A percentile compares a stretch with the other conserved stretches of the same genome.
Evolutionary conservation across 768 basidiomycete species (phyloP).

Genomic region (Tulasnella sp.): DNA sequence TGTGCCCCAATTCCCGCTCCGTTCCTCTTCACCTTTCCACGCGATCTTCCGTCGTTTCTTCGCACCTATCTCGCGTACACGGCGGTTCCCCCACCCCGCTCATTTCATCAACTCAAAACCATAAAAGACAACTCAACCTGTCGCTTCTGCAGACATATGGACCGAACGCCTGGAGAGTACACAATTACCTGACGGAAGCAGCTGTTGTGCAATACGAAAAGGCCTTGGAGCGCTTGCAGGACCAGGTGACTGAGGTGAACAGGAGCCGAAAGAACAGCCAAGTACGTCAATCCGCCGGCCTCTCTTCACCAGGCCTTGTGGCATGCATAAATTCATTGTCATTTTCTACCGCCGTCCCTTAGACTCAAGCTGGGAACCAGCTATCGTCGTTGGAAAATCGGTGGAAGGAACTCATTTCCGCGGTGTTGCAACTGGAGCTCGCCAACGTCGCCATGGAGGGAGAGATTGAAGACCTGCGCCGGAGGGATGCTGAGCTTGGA

Average conservation of each 20-base stretch:
- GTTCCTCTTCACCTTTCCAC: slow-evolving; percentile 9
- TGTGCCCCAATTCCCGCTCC: slow-evolving; percentile 8
- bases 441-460: slow-evolving; percentile 85
- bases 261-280: slow-evolving; percentile 82
- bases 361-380: slow-evolving; percentile 78
- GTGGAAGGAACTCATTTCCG: slow-evolving; percentile 92
- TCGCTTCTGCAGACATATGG: slow-evolving; percentile 81
- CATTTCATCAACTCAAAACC: slow-evolving; percentile 15
- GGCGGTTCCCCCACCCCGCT: slow-evolving; percentile 19
- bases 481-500: slow-evolving; percentile 33
- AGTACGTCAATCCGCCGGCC: slow-evolving; percentile 44
- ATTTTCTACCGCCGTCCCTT: slow-evolving; percentile 8
- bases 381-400: slow-evolving; percentile 75
- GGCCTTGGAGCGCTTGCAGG: slow-evolving; percentile 70
- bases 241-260: slow-evolving; percentile 80
- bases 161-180: slow-evolving; percentile 85
- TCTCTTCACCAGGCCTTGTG: slow-evolving; percentile 10
- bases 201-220: slow-evolving; percentile 68
- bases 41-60: slow-evolving; percentile 23
- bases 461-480: slow-evolving; percentile 52
- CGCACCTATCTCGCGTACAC: slow-evolving; percentile 23
- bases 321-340: slow-evolving; percentile 1
- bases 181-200: slow-evolving; percentile 82
- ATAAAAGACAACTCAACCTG: slow-evolving; percentile 71
- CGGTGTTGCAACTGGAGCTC: slow-evolving; percentile 90